A percentile compares a stretch with the other conserved stretches of the same genome.
Evolutionary conservation across 345 rosid genomes (phyloP).

Genomic region (Rhizophora mangle): DNA sequence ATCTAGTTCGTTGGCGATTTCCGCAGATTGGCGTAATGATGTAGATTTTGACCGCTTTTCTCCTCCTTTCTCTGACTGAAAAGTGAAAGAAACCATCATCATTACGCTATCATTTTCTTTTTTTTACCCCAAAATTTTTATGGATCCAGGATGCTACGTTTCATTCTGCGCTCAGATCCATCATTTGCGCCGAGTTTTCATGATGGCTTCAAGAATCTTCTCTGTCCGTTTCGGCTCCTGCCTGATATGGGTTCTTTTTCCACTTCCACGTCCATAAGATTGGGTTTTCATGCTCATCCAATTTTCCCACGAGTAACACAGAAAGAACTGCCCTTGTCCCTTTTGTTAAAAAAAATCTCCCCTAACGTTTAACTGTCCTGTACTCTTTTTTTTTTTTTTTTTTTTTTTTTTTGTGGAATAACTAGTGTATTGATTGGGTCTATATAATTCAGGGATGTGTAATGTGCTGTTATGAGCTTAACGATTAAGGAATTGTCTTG

Average conservation of each 20-base stretch:
- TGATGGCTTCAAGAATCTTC: slow-evolving; percentile 46
- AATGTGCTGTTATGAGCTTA: neutral
- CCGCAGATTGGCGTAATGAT: slow-evolving; percentile 70
- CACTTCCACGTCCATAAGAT: slow-evolving; percentile 3
- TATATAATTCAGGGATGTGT: too few species aligned
- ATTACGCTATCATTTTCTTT: slow-evolving; percentile 26
- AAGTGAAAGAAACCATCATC: slow-evolving; percentile 30
- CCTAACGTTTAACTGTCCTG: too few species aligned
- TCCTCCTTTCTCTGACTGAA: slow-evolving; percentile 32
- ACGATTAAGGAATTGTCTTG: neutral
- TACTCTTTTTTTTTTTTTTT: too few species aligned
- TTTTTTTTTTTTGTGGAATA: too few species aligned
- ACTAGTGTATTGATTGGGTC: too few species aligned
- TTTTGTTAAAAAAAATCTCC: neutral
- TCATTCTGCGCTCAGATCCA: slow-evolving; percentile 37
- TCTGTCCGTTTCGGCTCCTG: slow-evolving; percentile 35
- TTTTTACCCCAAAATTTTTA: slow-evolving; percentile 30
- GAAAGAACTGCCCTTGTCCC: too few species aligned
- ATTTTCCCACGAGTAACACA: too few species aligned
- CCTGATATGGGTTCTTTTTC: slow-evolving; percentile 12
- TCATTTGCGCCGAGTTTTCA: slow-evolving; percentile 33
- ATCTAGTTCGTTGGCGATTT: slow-evolving; percentile 24
- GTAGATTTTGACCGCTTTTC: slow-evolving; percentile 41
- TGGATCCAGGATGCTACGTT: slow-evolving; percentile 24
- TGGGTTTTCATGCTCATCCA: slow-evolving; percentile 10